Percentiles rank a stretch among this genome's conserved stretches.
These are phyloP conservation scores for Klebsormidium nitens DNA, from an alignment of 139 green algal species.

Conservation along the genomic window DNA sequence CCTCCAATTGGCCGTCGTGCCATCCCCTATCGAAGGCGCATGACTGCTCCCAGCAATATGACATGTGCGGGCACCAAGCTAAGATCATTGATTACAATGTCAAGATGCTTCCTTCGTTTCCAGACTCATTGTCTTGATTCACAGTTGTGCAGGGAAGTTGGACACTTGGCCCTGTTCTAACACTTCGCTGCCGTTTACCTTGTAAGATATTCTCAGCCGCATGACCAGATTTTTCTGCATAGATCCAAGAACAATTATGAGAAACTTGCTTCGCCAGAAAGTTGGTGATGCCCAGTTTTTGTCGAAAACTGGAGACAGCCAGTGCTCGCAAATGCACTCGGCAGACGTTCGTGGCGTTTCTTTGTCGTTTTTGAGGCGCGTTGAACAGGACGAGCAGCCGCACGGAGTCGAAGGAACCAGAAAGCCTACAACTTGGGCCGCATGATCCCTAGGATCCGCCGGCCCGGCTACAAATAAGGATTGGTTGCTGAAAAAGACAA, in stretches of 20 bases:
- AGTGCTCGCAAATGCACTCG: neutral
- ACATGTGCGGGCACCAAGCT: no score
- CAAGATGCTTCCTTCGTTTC: no score
- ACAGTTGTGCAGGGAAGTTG: slow-evolving; percentile 57
- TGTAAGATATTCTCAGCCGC: slow-evolving; percentile 69
- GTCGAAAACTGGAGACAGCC: neutral
- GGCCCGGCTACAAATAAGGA: neutral
- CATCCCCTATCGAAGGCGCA: no score
- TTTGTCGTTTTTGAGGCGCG: neutral
- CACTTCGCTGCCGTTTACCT: slow-evolving; percentile 33
- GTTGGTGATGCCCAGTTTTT: neutral
- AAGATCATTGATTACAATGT: no score
- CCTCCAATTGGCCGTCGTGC: no score
- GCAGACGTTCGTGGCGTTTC: no score
- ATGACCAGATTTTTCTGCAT: slow-evolving; percentile 67
- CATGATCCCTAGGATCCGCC: neutral
- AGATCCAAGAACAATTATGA: neutral
- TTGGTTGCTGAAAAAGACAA: neutral
- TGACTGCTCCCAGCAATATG: no score
- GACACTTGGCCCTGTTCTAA: slow-evolving; percentile 60
- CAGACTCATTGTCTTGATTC: no score
- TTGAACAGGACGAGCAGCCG: neutral
- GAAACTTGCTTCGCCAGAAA: neutral
- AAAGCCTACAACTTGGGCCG: neutral
- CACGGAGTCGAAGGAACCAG: neutral